A percentile compares a stretch with the other conserved stretches of the same genome.
phyloP scores from a whole-genome alignment of 768 basidiomycete species.

The Serendipita sp. region DNA sequence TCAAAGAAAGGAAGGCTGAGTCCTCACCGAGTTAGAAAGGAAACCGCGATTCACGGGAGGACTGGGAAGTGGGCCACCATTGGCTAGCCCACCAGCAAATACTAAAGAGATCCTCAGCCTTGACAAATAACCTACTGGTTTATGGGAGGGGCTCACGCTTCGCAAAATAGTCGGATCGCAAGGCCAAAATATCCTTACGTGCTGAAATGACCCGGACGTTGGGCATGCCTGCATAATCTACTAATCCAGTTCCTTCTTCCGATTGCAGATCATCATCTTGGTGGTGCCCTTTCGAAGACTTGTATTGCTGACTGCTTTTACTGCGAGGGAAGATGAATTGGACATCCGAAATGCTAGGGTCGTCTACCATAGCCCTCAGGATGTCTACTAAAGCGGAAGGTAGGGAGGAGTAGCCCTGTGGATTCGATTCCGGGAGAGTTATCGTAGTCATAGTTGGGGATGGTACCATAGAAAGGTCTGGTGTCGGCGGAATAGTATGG shows the following conservation, averaged over 20 bases:
- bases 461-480: neutral
- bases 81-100: neutral
- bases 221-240: neutral
- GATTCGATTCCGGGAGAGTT: neutral
- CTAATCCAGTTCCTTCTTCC: neutral
- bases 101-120: neutral
- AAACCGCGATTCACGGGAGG: neutral
- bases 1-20: neutral
- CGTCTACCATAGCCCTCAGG: neutral
- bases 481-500: neutral
- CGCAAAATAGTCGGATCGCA: slow-evolving; percentile 2
- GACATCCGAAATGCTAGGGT: neutral
- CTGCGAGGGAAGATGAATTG: neutral
- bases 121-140: neutral
- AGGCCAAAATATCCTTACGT: slow-evolving; percentile 1
- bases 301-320: neutral
- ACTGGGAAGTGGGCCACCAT: neutral
- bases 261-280: neutral
- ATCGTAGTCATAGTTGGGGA: slow-evolving; percentile 4
- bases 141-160: neutral
- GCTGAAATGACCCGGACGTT: slow-evolving; percentile 3
- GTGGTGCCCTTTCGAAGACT: neutral
- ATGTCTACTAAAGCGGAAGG: neutral
- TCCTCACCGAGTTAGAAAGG: neutral
- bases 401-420: slow-evolving; percentile 1